Evolutionary conservation across 176 grass and related monocot genomes (phyloP).

Genomic region (Aegilops longissima): DNA sequence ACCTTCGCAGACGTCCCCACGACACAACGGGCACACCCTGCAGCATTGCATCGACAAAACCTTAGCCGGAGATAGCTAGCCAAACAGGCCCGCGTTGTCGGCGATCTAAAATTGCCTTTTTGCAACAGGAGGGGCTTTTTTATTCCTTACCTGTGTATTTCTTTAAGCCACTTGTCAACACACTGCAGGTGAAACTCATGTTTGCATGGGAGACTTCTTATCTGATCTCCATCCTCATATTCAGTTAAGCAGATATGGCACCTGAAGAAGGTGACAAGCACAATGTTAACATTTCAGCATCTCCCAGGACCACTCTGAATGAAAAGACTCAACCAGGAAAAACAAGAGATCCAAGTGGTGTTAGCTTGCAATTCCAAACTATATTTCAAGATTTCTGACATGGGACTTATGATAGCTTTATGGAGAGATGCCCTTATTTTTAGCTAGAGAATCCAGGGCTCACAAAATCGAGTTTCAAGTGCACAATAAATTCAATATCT

Average conservation of each 20-base stretch:
- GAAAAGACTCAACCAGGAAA: not conserved
- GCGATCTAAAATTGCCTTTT: not conserved
- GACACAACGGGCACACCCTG: conserved; percentile 89
- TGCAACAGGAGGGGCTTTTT: not conserved
- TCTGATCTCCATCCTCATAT: conserved; percentile 87
- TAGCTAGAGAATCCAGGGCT: not conserved
- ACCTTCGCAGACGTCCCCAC: conserved; percentile 67
- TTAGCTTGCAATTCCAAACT: not conserved
- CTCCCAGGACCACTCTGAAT: not conserved
- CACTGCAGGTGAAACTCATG: conserved; percentile 87
- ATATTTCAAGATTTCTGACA: not conserved
- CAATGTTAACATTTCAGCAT: not conserved
- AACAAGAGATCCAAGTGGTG: not conserved
- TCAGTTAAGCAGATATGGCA: conserved; percentile 93
- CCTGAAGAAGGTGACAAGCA: conserved; percentile 38
- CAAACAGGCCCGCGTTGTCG: not conserved
- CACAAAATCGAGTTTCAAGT: not conserved
- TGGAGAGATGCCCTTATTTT: not conserved
- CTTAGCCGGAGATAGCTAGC: not conserved
- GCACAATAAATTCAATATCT: not conserved
- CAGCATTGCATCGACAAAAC: not conserved
- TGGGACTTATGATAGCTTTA: not conserved
- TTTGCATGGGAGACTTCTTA: conserved; percentile 86
- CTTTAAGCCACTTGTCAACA: conserved; percentile 98
- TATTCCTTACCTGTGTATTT: conserved; percentile 67